Evolutionary conservation across 2,329 filamentous ascomycete genomes (phyloP).

Genomic region (Ophiostoma fasciatum): DNA sequence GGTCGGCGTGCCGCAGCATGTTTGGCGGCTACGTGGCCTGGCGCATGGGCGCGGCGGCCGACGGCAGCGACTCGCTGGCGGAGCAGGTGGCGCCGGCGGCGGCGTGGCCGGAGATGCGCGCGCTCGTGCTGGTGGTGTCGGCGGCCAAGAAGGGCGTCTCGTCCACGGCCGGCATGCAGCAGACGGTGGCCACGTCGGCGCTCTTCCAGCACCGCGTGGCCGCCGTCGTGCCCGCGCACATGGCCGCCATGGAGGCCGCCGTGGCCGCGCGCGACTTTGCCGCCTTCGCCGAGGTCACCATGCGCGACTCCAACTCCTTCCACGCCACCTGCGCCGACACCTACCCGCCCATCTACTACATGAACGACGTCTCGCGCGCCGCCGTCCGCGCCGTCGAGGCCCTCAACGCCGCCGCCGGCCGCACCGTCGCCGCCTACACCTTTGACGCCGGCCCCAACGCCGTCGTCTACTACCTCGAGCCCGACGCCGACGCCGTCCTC

Average conservation of each 20-base stretch:
- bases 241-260: slow-evolving; percentile 16
- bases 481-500: slow-evolving; percentile 57
- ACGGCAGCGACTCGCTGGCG: slow-evolving; percentile 77
- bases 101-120: slow-evolving; percentile 94
- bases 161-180: slow-evolving; percentile 91
- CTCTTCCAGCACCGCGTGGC: slow-evolving; percentile 67
- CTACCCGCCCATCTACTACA: slow-evolving; percentile 94
- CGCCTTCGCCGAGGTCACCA: slow-evolving; percentile 77
- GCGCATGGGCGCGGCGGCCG: slow-evolving; percentile 60
- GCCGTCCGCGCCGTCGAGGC: slow-evolving; percentile 80
- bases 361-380: slow-evolving; percentile 84
- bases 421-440: slow-evolving; percentile 79
- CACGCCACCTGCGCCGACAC: slow-evolving; percentile 92
- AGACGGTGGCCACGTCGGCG: slow-evolving; percentile 81
- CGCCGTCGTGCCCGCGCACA: slow-evolving; percentile 43
- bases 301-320: slow-evolving; percentile 95
- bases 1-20: slow-evolving; percentile 82
- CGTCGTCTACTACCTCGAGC: slow-evolving; percentile 85
- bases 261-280: slow-evolving; percentile 54
- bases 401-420: slow-evolving; percentile 69
- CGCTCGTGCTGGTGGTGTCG: slow-evolving; percentile 77
- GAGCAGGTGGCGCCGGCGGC: slow-evolving; percentile 75
- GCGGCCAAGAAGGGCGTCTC: slow-evolving; percentile 93
- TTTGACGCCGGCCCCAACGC: slow-evolving; percentile 97
- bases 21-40: slow-evolving; percentile 96